phyloP scores from a whole-genome alignment of 2,329 filamentous ascomycete genomes.

The Dothistroma pini region DNA sequence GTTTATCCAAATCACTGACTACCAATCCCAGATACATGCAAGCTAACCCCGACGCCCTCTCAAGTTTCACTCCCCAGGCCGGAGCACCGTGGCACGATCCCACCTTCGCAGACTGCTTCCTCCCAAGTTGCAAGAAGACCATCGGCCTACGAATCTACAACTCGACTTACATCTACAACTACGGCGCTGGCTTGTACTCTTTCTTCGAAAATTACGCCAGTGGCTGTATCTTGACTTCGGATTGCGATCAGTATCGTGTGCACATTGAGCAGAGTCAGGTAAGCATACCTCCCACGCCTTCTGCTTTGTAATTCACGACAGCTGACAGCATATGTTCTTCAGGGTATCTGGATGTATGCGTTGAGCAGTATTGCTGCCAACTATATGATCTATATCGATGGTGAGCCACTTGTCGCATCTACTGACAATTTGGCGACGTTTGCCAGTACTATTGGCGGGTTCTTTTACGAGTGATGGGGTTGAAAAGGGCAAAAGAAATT shows the following conservation, averaged over 20 bases:
- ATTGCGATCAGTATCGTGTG: slow-evolving; percentile 50
- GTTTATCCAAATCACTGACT: not conserved
- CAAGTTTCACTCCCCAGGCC: slow-evolving; percentile 59
- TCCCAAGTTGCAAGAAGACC: slow-evolving; percentile 61
- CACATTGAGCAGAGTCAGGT: slow-evolving; percentile 34
- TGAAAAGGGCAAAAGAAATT: too few species aligned
- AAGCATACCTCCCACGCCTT: too few species aligned
- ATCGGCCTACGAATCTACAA: slow-evolving; percentile 71
- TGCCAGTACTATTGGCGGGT: slow-evolving; percentile 1
- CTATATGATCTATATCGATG: slow-evolving; percentile 43
- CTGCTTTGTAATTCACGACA: too few species aligned
- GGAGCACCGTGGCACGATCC: slow-evolving; percentile 58
- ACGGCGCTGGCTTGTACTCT: slow-evolving; percentile 54
- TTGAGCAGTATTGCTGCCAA: slow-evolving; percentile 45
- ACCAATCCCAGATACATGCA: slow-evolving; percentile 60
- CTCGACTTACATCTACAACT: slow-evolving; percentile 50
- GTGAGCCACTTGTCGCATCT: slow-evolving; percentile 26
- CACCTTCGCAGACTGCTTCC: slow-evolving; percentile 60
- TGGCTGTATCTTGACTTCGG: slow-evolving; percentile 42
- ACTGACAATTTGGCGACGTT: slow-evolving; percentile 30
- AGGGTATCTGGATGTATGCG: slow-evolving; percentile 44
- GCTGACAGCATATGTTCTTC: slow-evolving; percentile 12
- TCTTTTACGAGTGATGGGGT: too few species aligned
- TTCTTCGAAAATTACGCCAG: slow-evolving; percentile 57
- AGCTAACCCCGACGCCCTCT: slow-evolving; percentile 69